Evolutionary conservation across 2,329 filamentous ascomycete genomes (phyloP).

Genomic region (Clonostachys sp.): DNA sequence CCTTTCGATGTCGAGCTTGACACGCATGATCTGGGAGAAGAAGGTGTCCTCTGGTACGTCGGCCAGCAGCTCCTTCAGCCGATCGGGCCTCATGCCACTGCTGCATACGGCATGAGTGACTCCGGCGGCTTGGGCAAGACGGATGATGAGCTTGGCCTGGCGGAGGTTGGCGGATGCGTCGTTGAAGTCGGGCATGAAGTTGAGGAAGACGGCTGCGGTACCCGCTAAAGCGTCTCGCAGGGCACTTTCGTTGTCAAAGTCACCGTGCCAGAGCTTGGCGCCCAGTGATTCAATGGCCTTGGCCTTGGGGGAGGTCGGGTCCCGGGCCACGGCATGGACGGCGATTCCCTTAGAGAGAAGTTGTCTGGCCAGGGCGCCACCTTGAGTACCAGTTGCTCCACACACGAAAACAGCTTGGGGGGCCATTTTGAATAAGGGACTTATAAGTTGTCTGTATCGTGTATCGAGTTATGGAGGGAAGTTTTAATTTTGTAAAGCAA

Average conservation of each 20-base stretch:
- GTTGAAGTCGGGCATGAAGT: conserved; percentile 20
- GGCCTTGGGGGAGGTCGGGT: conserved; percentile 18
- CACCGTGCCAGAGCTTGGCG: conserved; percentile 21
- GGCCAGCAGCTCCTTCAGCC: conserved; percentile 15
- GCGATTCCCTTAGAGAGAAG: conserved; percentile 21
- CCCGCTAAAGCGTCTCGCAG: conserved; percentile 19
- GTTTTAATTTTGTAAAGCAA: not conserved
- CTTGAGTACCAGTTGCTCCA: conserved; percentile 32
- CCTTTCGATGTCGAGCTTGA: conserved; percentile 36
- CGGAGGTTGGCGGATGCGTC: conserved; percentile 19
- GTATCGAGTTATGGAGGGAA: not conserved
- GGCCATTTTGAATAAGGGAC: conserved; percentile 10
- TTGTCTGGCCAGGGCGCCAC: conserved; percentile 23
- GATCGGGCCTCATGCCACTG: conserved; percentile 19
- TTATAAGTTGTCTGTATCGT: not conserved
- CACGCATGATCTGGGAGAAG: conserved; percentile 19
- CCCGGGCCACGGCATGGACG: conserved; percentile 26
- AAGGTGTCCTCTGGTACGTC: conserved; percentile 17
- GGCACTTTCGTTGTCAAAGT: conserved; percentile 21
- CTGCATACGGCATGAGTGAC: conserved; percentile 29
- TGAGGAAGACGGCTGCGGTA: conserved; percentile 24
- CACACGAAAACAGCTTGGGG: conserved; percentile 27
- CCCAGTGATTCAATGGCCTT: conserved; percentile 19
- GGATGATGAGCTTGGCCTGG: conserved; percentile 21
- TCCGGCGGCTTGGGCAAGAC: conserved; percentile 28